Percentiles rank a stretch among this genome's conserved stretches.
Evolutionary conservation across 2,329 filamentous ascomycete genomes (phyloP).

Genomic region (Sporothrix brunneoviolacea): DNA sequence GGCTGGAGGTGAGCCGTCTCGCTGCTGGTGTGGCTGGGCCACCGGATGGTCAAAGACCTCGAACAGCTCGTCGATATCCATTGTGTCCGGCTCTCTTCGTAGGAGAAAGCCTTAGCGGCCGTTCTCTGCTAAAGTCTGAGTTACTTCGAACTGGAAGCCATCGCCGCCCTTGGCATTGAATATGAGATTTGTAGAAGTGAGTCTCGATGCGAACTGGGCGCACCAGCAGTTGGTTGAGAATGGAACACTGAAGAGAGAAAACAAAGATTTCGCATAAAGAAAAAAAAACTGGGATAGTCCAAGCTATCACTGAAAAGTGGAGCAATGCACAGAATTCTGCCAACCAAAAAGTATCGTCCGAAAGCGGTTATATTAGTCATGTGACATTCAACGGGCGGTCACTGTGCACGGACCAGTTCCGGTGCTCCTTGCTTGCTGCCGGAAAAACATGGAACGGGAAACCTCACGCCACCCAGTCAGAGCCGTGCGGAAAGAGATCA

Average conservation of each 20-base stretch:
- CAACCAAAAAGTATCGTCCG: not conserved
- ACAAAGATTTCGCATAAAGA: constrained; percentile 4
- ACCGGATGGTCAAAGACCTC: constrained; percentile 70
- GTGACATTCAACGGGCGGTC: not conserved
- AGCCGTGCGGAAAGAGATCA: constrained; percentile 15
- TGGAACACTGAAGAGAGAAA: not conserved
- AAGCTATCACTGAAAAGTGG: constrained; percentile 1
- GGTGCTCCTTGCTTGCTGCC: not conserved
- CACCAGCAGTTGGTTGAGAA: not conserved
- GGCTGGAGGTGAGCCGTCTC: constrained; percentile 33
- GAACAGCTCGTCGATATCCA: constrained; percentile 69
- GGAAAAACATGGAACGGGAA: constrained; percentile 18
- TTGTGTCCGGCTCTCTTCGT: constrained; percentile 4
- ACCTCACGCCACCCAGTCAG: constrained; percentile 19
- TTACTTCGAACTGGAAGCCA: no score
- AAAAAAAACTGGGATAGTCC: constrained; percentile 7
- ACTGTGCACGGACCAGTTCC: constrained; percentile 9
- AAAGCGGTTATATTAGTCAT: constrained; percentile 3
- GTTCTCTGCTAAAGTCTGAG: no score
- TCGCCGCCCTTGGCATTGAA: no score
- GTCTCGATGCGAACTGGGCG: constrained; percentile 3
- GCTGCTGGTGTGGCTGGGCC: constrained; percentile 30
- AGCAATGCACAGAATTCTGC: constrained; percentile 8
- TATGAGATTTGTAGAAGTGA: no score
- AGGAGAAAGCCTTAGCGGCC: not conserved